Evolutionary conservation across 1,284 basidiomycete species (phyloP).

Genomic region (Austroboletus niveus): DNA sequence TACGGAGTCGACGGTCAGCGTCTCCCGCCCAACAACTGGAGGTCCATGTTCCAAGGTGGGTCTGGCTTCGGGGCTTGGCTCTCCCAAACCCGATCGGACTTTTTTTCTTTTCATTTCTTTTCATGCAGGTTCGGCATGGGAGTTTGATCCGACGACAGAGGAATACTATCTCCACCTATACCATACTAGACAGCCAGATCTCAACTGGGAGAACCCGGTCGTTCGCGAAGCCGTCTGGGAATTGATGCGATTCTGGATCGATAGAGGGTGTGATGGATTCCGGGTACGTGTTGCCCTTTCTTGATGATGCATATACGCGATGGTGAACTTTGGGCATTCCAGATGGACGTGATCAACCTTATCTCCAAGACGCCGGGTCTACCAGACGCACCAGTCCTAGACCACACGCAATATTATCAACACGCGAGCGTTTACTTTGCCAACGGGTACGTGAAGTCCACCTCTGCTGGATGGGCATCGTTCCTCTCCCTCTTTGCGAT

Average conservation of each 20-base stretch:
- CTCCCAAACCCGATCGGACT: neutral
- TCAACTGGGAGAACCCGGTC: conserved; percentile 75
- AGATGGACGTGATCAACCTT: conserved; percentile 72
- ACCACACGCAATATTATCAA: conserved; percentile 54
- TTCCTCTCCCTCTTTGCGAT: neutral
- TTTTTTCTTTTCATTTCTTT: neutral
- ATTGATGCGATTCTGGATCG: conserved; percentile 73
- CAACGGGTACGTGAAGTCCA: conserved; percentile 49
- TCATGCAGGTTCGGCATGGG: conserved; percentile 67
- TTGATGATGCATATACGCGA: neutral
- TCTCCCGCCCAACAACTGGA: conserved; percentile 76
- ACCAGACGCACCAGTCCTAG: conserved; percentile 61
- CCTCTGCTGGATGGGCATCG: neutral
- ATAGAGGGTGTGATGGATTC: conserved; percentile 75
- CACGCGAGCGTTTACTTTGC: conserved; percentile 53
- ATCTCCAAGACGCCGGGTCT: conserved; percentile 63
- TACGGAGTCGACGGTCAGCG: conserved; percentile 47
- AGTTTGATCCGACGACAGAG: conserved; percentile 63
- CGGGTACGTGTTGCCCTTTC: conserved; percentile 41
- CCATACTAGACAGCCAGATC: conserved; percentile 69
- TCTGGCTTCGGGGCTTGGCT: neutral
- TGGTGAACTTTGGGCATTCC: neutral
- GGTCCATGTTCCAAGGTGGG: conserved; percentile 61
- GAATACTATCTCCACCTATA: conserved; percentile 80
- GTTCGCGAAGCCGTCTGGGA: conserved; percentile 64